Conservation (phyloP, 2,329 filamentous ascomycete species). For the Claviceps arundinis region DNA sequence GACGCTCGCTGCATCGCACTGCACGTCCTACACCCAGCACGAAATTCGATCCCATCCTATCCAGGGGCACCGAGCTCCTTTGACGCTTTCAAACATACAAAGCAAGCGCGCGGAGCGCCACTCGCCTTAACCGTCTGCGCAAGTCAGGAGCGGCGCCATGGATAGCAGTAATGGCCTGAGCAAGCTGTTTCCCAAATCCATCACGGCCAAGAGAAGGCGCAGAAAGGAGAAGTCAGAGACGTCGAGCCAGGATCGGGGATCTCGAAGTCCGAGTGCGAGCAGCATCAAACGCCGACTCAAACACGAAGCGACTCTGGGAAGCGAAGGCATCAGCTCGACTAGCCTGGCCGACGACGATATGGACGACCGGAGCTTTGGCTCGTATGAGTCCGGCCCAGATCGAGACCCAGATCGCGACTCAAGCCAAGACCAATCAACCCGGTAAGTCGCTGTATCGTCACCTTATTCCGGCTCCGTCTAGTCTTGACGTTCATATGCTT, state of each 20-base stretch:
- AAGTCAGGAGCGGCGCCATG: slow-evolving; percentile 6
- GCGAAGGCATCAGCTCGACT: slow-evolving; percentile 18
- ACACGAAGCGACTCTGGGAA: slow-evolving; percentile 23
- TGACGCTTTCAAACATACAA: background rate
- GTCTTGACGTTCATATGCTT: background rate
- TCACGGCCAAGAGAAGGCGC: slow-evolving; percentile 34
- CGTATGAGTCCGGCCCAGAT: slow-evolving; percentile 20
- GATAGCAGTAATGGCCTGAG: slow-evolving; percentile 23
- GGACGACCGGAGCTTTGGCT: slow-evolving; percentile 20
- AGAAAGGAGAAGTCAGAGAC: slow-evolving; percentile 28
- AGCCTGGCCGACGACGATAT: slow-evolving; percentile 19
- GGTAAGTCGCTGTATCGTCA: background rate
- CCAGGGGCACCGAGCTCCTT: background rate
- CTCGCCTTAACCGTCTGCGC: background rate
- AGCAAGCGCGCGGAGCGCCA: background rate
- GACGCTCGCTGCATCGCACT: no score
- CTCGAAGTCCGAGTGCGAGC: slow-evolving; percentile 21
- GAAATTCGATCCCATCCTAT: no score
- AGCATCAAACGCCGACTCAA: slow-evolving; percentile 6
- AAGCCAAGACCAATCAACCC: slow-evolving; percentile 11
- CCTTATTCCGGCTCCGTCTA: background rate
- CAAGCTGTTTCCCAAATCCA: slow-evolving; percentile 40
- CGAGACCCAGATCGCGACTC: slow-evolving; percentile 20
- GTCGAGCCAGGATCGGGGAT: slow-evolving; percentile 15
- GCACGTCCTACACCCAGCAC: no score